Percentiles rank a stretch among this genome's conserved stretches.
Evolutionary conservation across 371 early-diverging fungal species (phyloP).

Genomic region (Mortierella polycephala): DNA sequence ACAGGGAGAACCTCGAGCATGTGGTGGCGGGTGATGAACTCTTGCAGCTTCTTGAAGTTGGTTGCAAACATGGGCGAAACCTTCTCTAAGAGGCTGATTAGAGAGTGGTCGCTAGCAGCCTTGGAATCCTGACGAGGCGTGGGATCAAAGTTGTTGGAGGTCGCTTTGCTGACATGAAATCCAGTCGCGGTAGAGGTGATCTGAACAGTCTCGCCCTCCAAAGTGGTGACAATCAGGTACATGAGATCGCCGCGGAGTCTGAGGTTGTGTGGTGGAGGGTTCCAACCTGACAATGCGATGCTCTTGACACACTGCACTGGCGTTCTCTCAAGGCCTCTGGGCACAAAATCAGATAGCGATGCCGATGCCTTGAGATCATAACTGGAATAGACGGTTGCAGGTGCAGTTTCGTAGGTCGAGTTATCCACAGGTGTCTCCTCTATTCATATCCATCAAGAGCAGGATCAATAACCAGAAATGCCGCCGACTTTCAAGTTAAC

Average conservation of each 20-base stretch:
- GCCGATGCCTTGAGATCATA: conserved; percentile 63
- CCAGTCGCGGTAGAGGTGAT: conserved; percentile 89
- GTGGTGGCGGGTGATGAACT: conserved; percentile 74
- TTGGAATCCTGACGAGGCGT: conserved; percentile 60
- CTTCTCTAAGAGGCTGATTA: conserved; percentile 74
- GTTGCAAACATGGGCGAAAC: conserved; percentile 78
- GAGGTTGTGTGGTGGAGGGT: conserved; percentile 86
- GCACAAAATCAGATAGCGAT: conserved; percentile 68
- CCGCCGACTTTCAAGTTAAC: background rate
- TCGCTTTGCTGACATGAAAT: conserved; percentile 88
- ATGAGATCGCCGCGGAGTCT: conserved; percentile 86
- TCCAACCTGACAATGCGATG: conserved; percentile 89
- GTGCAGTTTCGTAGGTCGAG: conserved; percentile 54
- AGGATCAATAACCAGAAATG: background rate
- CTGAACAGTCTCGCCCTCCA: conserved; percentile 84
- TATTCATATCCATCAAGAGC: background rate
- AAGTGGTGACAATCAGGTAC: conserved; percentile 83
- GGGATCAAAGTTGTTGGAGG: conserved; percentile 80
- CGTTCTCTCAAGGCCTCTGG: conserved; percentile 61
- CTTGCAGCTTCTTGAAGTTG: conserved; percentile 75
- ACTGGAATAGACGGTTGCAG: conserved; percentile 69
- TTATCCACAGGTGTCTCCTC: conserved; percentile 50
- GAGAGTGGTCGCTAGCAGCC: conserved; percentile 69
- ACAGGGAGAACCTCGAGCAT: conserved; percentile 84
- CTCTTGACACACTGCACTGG: conserved; percentile 79